phyloP scores from a whole-genome alignment of 768 basidiomycete species.

The Lactarius hatsudake region DNA sequence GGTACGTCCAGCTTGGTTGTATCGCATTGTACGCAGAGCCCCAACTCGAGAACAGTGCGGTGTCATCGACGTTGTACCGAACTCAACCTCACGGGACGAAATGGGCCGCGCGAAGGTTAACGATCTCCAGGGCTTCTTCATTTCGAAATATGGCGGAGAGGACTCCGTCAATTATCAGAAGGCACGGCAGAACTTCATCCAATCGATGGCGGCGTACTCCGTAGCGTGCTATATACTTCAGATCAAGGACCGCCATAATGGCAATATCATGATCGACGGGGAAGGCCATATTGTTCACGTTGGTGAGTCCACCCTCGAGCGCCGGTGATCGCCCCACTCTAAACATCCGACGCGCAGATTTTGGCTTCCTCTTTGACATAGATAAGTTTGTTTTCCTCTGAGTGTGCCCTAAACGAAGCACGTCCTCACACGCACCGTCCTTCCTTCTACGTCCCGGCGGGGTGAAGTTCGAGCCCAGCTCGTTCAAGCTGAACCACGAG shows the following conservation, averaged over 20 bases:
- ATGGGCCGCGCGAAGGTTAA: constrained; percentile 99
- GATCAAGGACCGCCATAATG: constrained; percentile 98
- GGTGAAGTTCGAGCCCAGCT: constrained; percentile 97
- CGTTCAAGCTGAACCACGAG: constrained; percentile 98
- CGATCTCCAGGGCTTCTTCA: constrained; percentile 91
- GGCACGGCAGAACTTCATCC: constrained; percentile 93
- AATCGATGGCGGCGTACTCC: constrained; percentile 99
- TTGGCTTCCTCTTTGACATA: constrained; percentile 97
- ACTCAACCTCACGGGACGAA: constrained; percentile 96
- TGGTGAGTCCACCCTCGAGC: constrained; percentile 48
- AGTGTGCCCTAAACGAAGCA: neutral
- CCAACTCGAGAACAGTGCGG: constrained; percentile 65
- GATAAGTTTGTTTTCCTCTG: constrained; percentile 60
- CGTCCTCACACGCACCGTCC: neutral
- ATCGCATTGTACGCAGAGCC: constrained; percentile 3
- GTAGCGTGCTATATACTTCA: constrained; percentile 97
- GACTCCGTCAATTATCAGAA: constrained; percentile 89
- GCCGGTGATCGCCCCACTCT: neutral
- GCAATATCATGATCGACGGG: constrained; percentile 99
- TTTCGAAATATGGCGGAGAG: constrained; percentile 87
- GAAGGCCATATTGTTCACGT: constrained; percentile 97
- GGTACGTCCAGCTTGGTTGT: constrained; percentile 44
- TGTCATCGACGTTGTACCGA: constrained; percentile 97
- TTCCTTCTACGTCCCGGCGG: constrained; percentile 49
- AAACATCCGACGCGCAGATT: constrained; percentile 54